Evolutionary conservation across 768 basidiomycete species (phyloP), one percentile per base, ranked within the genome.

Genomic region (Chiua virens): DNA sequence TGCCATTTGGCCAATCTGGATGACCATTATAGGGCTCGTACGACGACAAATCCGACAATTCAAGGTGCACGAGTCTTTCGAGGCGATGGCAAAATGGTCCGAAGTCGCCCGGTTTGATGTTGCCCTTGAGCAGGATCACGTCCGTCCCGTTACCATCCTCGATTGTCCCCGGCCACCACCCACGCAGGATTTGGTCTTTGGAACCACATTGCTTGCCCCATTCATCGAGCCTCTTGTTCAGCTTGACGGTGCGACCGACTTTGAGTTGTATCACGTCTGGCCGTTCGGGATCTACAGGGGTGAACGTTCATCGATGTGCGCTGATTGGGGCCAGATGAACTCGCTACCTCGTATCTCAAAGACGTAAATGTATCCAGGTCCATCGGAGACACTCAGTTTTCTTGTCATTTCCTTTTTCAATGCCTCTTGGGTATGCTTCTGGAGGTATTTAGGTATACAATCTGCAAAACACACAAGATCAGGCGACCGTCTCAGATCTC

Each of bases 171-270:
- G 91, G 91, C 76, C 83, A 90, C 72, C 79, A 87, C 1, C 88
- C 89, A 39, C 87, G 78, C 15, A 87, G 69, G 32, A 89, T 78
- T 45, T 85, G 87, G 56, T 83, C 79, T 65, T 86, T 88, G 8
- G 87, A 88, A 5, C 80, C 80, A 52, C 91, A 93, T 59, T 89
- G 87, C 58, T 86, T 91, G 20, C 75, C 76, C 91, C 91, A 92
- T 58, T 93, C 78, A 62, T 86, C 82, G 41, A 91, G 75, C 27
- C 91, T 77, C 58, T 85, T 85, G 27, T 75, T 78, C 21, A 91
- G 76, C 63, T 90, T 90, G 32, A 80, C 78, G 2, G 91, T 76
- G 28, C 90, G 80, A 15, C 91, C 92, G 22, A 92, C 87, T 74
- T 93, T 92, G 57, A 91, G 74, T 58, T 83, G 80, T 54, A 89